A percentile compares a stretch with the other conserved stretches of the same genome.
phyloP scores from a whole-genome alignment of 345 rosid species.

The Acer campestre region DNA sequence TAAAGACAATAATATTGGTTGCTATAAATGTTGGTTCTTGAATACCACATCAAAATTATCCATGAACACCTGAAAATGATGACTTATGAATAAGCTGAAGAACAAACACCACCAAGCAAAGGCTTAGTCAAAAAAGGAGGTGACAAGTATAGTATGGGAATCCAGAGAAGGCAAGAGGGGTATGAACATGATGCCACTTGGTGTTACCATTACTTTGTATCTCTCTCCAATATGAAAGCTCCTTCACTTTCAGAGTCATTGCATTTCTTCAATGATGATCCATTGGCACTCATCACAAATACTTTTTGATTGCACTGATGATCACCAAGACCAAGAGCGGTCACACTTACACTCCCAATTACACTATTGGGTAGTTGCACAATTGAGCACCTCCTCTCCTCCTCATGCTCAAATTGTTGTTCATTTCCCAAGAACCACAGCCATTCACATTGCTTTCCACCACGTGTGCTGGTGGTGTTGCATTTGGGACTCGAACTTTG shows the following conservation, averaged over 20 bases:
- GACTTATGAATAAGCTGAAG: no score
- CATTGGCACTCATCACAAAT: constrained; percentile 30
- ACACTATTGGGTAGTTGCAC: constrained; percentile 27
- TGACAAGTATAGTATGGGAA: constrained; percentile 34
- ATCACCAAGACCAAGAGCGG: constrained; percentile 20
- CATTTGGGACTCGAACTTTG: constrained; percentile 40
- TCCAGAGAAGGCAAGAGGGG: constrained; percentile 33
- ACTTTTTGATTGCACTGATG: neutral
- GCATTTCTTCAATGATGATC: constrained; percentile 11
- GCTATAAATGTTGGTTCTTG: no score
- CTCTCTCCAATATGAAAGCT: constrained; percentile 32
- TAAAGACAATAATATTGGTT: no score
- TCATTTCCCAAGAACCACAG: constrained; percentile 32
- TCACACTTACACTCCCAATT: constrained; percentile 27
- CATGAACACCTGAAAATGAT: no score
- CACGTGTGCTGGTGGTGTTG: constrained; percentile 17
- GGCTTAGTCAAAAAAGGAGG: constrained; percentile 15
- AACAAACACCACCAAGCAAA: no score
- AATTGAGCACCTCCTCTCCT: constrained; percentile 23
- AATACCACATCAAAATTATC: no score
- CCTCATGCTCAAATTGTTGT: constrained; percentile 11
- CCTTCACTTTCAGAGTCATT: constrained; percentile 33
- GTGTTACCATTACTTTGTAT: constrained; percentile 15
- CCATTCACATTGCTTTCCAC: constrained; percentile 21
- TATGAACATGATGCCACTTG: constrained; percentile 36